Base-by-base conservation (phyloP, 2,329 filamentous ascomycete species). In the Purpureocillium takamizusanense region DNA sequence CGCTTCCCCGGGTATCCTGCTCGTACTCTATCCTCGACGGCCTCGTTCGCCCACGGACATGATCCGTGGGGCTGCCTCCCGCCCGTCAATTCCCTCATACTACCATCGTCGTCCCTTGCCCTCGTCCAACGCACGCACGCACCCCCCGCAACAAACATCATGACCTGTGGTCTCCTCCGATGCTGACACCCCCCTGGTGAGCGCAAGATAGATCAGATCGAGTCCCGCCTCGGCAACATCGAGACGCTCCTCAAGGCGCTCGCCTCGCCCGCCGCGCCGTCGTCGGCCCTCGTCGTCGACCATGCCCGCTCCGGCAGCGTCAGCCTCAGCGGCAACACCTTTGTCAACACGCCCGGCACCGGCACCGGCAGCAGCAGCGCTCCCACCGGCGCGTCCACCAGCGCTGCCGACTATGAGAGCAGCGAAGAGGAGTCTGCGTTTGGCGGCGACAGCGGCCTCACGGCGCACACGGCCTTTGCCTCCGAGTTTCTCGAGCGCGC, bases 401-500 rank as follows among this genome's bases (percentile, higher is more conserved):
- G 21, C 10, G 21, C 21, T 30, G 51, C 51, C 21, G 55, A 56
- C 33, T 58, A 55, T 41, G 63, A 66, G 31, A 63, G 57, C 40
- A 60, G 55, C 35, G 60, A 63, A 12, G 57, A 62, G 6, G 62
- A 66, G 38, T 61, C 61, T 12, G 59, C 59, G 12, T 64, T 68
- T 48, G 61, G 69, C 42, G 69, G 67, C n/a, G 64, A 69, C 47
- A 65, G 67, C 2, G 68, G 66, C 15, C 58, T 74, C 33, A 57
- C 67, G 4, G 66, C 66, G 4, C 70, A 74, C 40, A 68, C 73
- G 3, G 63, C 62, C n/a, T 74, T 74, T 47, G 72, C 70, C 16
- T 69, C 62, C 50, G 67, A 72, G 46, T 72, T 76, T 31, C 63
- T 75, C 16, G 70, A 76, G 47, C 61, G 67, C 41, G 67, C 68